These are phyloP conservation scores for Talaromyces sp. DNA, from an alignment of 2,329 filamentous ascomycete species.

Conservation along the genomic window DNA sequence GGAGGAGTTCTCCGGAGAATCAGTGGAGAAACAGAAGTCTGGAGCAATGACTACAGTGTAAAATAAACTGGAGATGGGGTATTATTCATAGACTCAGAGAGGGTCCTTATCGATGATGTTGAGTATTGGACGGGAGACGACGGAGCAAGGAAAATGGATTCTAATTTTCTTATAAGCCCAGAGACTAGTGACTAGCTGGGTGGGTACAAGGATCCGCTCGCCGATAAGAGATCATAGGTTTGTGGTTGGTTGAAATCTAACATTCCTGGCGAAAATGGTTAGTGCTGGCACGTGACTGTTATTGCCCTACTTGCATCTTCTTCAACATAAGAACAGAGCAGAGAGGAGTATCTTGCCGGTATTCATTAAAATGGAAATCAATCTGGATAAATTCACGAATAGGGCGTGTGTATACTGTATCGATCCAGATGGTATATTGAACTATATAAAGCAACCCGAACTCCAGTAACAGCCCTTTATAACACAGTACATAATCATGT, in stretches of 20 bases:
- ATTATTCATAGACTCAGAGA: not conserved
- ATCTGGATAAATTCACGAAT: not conserved
- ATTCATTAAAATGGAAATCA: not conserved
- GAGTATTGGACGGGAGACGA: not conserved
- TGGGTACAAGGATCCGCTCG: not conserved
- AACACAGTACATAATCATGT: not conserved
- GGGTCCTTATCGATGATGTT: not conserved
- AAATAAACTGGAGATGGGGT: not conserved
- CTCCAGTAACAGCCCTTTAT: not conserved
- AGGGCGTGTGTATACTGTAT: not conserved
- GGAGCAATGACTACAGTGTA: not conserved
- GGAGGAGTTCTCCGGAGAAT: conserved; percentile 17
- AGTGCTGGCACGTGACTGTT: not conserved
- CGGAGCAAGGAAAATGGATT: not conserved
- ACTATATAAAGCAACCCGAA: not conserved
- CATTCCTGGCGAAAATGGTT: not conserved
- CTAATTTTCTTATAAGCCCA: conserved; percentile 1
- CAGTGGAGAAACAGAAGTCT: not conserved
- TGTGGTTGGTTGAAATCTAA: not conserved
- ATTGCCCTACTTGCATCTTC: not conserved
- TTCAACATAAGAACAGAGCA: not conserved
- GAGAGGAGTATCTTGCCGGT: not conserved
- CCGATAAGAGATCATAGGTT: not conserved
- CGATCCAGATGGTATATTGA: not conserved
- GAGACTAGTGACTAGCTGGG: not conserved